Conservation (phyloP, 2,329 filamentous ascomycete species). For the Fusarium succisae region DNA sequence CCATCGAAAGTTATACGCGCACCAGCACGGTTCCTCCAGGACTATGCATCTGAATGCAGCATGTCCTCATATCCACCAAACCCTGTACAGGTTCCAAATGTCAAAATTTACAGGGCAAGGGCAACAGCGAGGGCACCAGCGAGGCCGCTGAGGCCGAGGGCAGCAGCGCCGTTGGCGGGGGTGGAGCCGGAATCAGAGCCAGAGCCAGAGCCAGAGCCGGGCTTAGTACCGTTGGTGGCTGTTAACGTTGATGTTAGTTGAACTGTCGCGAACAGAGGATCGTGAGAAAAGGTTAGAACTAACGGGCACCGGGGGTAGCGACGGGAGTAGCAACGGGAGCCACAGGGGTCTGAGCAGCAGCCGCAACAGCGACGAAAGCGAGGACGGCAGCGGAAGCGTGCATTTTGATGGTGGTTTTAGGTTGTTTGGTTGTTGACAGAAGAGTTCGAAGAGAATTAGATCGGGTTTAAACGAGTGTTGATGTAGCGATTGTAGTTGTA, state of each 20-base stretch:
- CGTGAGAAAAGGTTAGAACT: constrained; percentile 21
- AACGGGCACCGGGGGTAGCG: constrained; percentile 28
- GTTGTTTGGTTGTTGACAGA: constrained; percentile 4
- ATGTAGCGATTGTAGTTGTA: constrained; percentile 28
- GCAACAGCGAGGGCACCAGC: constrained; percentile 37
- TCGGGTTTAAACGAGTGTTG: constrained; percentile 30
- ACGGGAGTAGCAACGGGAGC: constrained; percentile 29
- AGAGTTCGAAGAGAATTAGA: constrained; percentile 19
- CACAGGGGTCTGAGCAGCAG: constrained; percentile 35
- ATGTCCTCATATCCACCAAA: constrained; percentile 20
- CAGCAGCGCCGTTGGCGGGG: constrained; percentile 32
- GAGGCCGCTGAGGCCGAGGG: constrained; percentile 35
- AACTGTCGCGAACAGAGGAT: constrained; percentile 8
- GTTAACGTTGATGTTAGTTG: constrained; percentile 4
- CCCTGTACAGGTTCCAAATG: not conserved
- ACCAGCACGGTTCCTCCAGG: constrained; percentile 35
- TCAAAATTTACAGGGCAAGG: constrained; percentile 38
- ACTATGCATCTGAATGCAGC: not conserved
- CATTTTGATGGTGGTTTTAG: constrained; percentile 34
- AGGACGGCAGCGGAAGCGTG: constrained; percentile 40
- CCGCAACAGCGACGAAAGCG: constrained; percentile 39
- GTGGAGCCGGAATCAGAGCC: not conserved
- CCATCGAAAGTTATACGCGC: constrained; percentile 37
- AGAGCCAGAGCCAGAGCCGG: constrained; percentile 6
- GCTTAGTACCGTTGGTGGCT: constrained; percentile 32